phyloP scores from a whole-genome alignment of 208 protist genomes.

The Herpetomonas samuelpessoai region DNA sequence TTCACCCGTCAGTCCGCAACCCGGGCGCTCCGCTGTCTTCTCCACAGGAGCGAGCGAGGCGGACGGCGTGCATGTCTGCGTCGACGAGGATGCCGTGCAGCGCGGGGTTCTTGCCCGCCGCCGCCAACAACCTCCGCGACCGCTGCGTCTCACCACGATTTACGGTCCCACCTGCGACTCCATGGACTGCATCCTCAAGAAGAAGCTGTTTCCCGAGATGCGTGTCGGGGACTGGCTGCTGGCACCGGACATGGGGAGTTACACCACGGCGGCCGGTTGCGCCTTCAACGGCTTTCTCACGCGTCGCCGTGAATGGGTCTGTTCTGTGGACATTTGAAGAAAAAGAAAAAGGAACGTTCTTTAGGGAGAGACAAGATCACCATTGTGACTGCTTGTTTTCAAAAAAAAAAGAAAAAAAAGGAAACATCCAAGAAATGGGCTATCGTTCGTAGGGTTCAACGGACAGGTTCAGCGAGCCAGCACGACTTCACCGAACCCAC shows the following conservation, averaged over 20 bases:
- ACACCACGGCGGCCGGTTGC: constrained; percentile 72
- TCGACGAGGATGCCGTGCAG: constrained; percentile 16
- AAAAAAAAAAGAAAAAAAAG: neutral
- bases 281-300: constrained; percentile 85
- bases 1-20: neutral
- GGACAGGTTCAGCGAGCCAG: too few species aligned
- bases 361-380: too few species aligned
- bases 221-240: constrained; percentile 82
- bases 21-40: too few species aligned
- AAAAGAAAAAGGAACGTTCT: neutral
- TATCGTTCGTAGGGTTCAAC: too few species aligned
- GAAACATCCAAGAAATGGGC: too few species aligned
- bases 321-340: constrained; percentile 27
- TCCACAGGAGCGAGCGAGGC: constrained; percentile 14
- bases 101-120: constrained; percentile 19
- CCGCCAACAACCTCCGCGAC: constrained; percentile 15
- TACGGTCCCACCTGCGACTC: constrained; percentile 89
- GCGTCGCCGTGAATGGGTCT: constrained; percentile 39
- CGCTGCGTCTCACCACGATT: constrained; percentile 55
- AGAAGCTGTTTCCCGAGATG: constrained; percentile 67
- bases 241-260: constrained; percentile 79
- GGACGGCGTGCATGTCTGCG: constrained; percentile 1
- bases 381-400: too few species aligned
- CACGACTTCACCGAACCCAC: too few species aligned
- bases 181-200: constrained; percentile 76